Evolutionary conservation across 2,329 filamentous ascomycete genomes (phyloP).

Genomic region (Talaromyces funiculosus): DNA sequence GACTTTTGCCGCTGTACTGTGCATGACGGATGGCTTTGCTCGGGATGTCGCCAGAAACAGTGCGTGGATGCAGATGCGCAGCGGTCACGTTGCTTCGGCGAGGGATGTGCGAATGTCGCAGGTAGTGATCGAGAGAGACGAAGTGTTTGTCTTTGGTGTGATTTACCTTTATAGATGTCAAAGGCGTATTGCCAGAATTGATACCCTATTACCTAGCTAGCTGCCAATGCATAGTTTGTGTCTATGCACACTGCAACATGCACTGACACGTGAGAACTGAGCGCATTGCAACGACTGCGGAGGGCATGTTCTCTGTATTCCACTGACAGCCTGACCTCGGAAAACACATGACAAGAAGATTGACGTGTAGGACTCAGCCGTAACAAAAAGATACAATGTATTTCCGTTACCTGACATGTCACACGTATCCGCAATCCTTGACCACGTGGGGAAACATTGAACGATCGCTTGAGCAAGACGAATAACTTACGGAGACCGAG

Average conservation of each 20-base stretch:
- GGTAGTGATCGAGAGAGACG: conserved; percentile 22
- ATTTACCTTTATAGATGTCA: conserved; percentile 15
- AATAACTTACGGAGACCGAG: neutral
- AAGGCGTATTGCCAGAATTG: neutral
- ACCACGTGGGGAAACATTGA: neutral
- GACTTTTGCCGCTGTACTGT: conserved; percentile 25
- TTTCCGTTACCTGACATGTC: neutral
- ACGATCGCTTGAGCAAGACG: neutral
- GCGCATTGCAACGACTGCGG: neutral
- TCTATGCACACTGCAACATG: neutral
- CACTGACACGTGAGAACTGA: neutral
- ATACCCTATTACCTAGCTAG: neutral
- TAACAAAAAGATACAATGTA: neutral
- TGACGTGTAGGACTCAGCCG: neutral
- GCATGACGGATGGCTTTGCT: conserved; percentile 25
- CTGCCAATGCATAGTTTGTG: neutral
- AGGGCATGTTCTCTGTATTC: neutral
- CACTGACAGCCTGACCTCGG: neutral
- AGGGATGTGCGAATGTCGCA: conserved; percentile 18
- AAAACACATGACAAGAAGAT: neutral
- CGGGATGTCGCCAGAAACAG: conserved; percentile 24
- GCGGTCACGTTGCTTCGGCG: conserved; percentile 20
- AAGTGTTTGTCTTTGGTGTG: conserved; percentile 29
- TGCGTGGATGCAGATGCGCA: conserved; percentile 19
- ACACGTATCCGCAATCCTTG: neutral